These are phyloP conservation scores for Panaeolus papilionaceus DNA, from an alignment of 768 basidiomycete genomes.

Conservation along the genomic window DNA sequence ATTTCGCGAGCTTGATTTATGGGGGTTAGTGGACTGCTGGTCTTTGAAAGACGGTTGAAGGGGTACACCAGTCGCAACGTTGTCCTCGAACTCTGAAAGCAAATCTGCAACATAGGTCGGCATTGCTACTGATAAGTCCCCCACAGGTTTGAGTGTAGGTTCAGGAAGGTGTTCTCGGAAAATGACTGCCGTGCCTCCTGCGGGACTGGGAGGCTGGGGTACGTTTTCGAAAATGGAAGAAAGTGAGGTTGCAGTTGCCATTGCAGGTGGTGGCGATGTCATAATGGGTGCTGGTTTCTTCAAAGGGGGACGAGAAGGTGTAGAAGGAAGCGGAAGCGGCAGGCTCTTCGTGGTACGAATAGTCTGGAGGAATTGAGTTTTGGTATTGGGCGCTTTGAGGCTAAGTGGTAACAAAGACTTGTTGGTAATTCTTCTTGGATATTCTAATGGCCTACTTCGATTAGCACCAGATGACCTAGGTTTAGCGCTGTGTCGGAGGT, in stretches of 20 bases:
- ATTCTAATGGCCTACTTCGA: not conserved
- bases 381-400: slow-evolving; percentile 4
- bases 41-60: slow-evolving; percentile 9
- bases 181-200: slow-evolving; percentile 4
- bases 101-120: slow-evolving; percentile 54
- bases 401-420: slow-evolving; percentile 10
- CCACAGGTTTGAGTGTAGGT: not conserved
- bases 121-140: slow-evolving; percentile 37
- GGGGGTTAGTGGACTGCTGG: slow-evolving; percentile 13
- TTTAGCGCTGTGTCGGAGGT: slow-evolving; percentile 9
- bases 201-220: slow-evolving; percentile 12
- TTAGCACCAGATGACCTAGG: not conserved
- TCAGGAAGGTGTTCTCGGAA: not conserved
- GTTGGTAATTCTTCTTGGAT: not conserved
- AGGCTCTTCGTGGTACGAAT: not conserved
- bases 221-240: not conserved
- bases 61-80: slow-evolving; percentile 7
- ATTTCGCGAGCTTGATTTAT: slow-evolving; percentile 25
- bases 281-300: not conserved
- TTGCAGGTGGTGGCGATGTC: not conserved
- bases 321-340: not conserved
- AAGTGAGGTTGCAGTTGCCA: not conserved
- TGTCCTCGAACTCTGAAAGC: slow-evolving; percentile 45
- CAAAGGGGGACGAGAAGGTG: slow-evolving; percentile 10
- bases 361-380: not conserved